Percentiles rank a stretch among this genome's conserved stretches.
phyloP scores from a whole-genome alignment of 768 basidiomycete species.

The Fomitopsis serialis region DNA sequence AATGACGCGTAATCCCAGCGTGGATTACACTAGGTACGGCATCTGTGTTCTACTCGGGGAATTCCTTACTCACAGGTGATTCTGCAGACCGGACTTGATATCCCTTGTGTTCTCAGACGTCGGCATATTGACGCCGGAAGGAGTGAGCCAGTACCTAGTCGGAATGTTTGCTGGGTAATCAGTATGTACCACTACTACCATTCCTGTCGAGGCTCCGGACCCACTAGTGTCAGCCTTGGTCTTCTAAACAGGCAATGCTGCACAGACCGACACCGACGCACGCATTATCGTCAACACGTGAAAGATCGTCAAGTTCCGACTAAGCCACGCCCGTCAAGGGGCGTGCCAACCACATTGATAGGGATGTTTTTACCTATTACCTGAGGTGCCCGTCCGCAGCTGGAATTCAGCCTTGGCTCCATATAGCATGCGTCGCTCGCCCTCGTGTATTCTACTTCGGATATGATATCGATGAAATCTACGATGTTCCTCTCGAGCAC shows the following conservation, averaged over 20 bases:
- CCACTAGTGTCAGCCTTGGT: not conserved
- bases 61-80: constrained; percentile 12
- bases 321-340: not conserved
- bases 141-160: constrained; percentile 92
- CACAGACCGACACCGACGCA: not conserved
- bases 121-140: constrained; percentile 87
- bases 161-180: constrained; percentile 82
- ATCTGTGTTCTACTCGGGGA: not conserved
- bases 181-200: constrained; percentile 12
- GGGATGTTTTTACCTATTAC: not conserved
- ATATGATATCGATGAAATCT: constrained; percentile 5
- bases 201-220: not conserved
- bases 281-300: not conserved
- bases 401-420: not conserved
- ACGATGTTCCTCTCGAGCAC: not conserved
- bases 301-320: not conserved
- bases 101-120: constrained; percentile 93
- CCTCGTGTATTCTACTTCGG: not conserved
- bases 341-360: not conserved
- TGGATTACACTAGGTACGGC: constrained; percentile 86
- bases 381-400: not conserved
- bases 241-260: not conserved
- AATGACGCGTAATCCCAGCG: constrained; percentile 78
- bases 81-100: constrained; percentile 79
- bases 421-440: not conserved